Evolutionary conservation across 371 early-diverging fungal species (phyloP), one percentile per base, ranked within the genome.

Genomic region (Parasitella parasitica): DNA sequence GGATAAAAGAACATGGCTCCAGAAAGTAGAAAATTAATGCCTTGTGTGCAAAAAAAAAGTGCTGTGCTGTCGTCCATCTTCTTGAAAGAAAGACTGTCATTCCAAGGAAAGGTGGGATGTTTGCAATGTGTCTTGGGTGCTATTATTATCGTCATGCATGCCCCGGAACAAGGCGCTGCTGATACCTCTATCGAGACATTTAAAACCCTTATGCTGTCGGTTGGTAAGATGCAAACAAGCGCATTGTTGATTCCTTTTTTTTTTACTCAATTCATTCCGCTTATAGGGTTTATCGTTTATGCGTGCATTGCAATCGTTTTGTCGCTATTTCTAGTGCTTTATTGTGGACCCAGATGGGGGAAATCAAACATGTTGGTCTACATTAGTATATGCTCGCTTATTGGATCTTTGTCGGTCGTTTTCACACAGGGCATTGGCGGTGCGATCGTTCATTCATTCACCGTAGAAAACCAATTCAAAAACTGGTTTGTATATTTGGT

Each of bases 381-480:
- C 61, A 86, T 97, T 59, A 75, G 85, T 37, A 86, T 95, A 32
- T 93, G 94, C 67, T 94, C 96, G 0, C 67, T 94, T 26, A 90
- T 91, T 43, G 98, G 97, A 22, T 96, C 88, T 22, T 77, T 97
- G 16, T 94, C 95, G 0, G 97, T 97, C 6, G 94, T 94, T 6
- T 93, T 93, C 11, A 91, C 91, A 26, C 96, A 97, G 75, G 95
- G 92, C 8, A 81, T 97, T 54, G 97, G 96, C 27, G 88, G 92
- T 13, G 94, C 97, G 24, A 84, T 97, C 37, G 91, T 94, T 16
- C 87, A 91, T 60, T 93, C 97, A 13, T 81, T 95, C 71, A 85
- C 89, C 0, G 76, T 71, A 6, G 91, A 91, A 30, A 97, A 96
- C 66, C 97, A 97, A 76, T 89, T 97, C 64, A 85, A 82, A 39